These are phyloP conservation scores for Candida patagonica DNA, from an alignment of 805 yeast genomes.

Conservation along the genomic window DNA sequence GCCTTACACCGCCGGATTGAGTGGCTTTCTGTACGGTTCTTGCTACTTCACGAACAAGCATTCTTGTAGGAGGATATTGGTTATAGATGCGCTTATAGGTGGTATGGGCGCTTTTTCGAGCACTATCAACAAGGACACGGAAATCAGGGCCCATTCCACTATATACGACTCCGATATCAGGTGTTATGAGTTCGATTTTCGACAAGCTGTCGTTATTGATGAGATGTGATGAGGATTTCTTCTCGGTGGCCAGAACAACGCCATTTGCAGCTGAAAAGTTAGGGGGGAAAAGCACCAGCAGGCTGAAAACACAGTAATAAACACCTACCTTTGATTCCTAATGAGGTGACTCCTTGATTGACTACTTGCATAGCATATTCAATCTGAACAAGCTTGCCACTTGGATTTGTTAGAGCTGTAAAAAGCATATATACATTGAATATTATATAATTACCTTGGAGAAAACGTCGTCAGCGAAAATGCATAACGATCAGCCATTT, in stretches of 20 bases:
- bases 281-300: neutral
- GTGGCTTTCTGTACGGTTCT: conserved; percentile 98
- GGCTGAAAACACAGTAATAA: neutral
- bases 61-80: conserved; percentile 94
- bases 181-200: conserved; percentile 78
- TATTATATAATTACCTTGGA: conserved; percentile 56
- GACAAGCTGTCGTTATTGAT: conserved; percentile 64
- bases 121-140: conserved; percentile 86
- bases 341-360: conserved; percentile 93
- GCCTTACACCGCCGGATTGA: conserved; percentile 97
- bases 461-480: conserved; percentile 96
- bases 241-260: conserved; percentile 92
- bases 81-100: conserved; percentile 87
- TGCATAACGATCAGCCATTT: conserved; percentile 96
- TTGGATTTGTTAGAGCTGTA: conserved; percentile 22
- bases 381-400: conserved; percentile 95
- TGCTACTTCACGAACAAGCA: conserved; percentile 89
- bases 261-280: conserved; percentile 68
- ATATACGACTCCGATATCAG: conserved; percentile 93
- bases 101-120: conserved; percentile 88
- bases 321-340: conserved; percentile 62
- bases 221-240: conserved; percentile 73
- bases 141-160: conserved; percentile 99
- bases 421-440: too few relatives aligned
- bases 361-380: conserved; percentile 97